Base-by-base conservation (phyloP, 176 grass and related monocot genomes). In the Zoysia pacifica region DNA sequence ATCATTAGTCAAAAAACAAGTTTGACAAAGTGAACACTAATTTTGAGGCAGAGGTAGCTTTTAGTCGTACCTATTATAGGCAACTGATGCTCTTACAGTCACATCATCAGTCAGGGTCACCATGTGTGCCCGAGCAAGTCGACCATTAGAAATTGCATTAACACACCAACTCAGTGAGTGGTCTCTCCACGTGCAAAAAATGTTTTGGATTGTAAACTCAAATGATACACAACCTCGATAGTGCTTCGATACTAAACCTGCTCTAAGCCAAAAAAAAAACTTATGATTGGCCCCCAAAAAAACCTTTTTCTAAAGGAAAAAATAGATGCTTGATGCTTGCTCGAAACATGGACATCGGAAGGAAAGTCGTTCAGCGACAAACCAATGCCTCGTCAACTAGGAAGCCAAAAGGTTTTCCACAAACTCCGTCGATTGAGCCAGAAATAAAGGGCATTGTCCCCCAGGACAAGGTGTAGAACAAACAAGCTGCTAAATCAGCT, bases 321-420 rank as follows among this genome's bases (percentile, higher is more conserved):
- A 2, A 0, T 71, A 28, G 28, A 28, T 28, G 28, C 28, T 28
- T 28, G 5, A 54, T 65, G 16, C 50, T 8, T 62, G 61, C 53
- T 45, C 1, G 2, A 11, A 69, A 73, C 44, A 74, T 69, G 45
- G 40, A 19, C 52, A 67, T 8, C 45, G 5, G 4, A 8, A 36
- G 65, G 61, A 38, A 7, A 18, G 49, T 76, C 37, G 16, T 58
- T 76, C 52, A 83, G 49, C 51, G 28, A 67, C 19, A 79, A 62
- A 16, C 69, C 4, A 0, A 79, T 63, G 69, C 39, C 59, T 64
- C 2, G 6, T 1, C 48, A 59, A 55, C 47, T 54, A 58, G 48
- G 13, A 3, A 0, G 0, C 47, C 5, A 44, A 52, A 9, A 35
- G 19, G 48, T 66, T 5, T 18, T 45, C 6, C 7, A 67, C 52